A percentile compares a stretch with the other conserved stretches of the same genome.
These are phyloP conservation scores for Xylaria longipes DNA, from an alignment of 495 filamentous ascomycete genomes.

Conservation along the genomic window DNA sequence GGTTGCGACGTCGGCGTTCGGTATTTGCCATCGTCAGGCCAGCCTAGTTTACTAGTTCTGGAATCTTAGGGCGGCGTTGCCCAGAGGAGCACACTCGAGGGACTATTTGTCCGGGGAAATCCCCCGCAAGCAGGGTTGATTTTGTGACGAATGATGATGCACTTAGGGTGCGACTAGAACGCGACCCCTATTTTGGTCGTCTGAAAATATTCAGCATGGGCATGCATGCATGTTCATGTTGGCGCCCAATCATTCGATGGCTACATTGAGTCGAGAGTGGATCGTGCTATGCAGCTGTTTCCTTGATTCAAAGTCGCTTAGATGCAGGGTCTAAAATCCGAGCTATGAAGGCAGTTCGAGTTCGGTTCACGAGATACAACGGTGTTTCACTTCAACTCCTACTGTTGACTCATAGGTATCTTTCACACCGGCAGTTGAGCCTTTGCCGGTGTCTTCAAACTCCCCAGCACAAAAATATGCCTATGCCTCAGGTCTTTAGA, in stretches of 20 bases:
- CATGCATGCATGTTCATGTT: neutral
- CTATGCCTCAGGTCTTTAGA: neutral
- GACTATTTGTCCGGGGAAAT: slow-evolving; percentile 18
- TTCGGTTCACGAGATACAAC: neutral
- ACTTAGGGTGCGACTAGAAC: too few species aligned
- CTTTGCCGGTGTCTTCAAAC: neutral
- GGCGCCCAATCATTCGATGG: neutral
- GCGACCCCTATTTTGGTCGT: slow-evolving; percentile 12
- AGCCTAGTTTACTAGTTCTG: neutral
- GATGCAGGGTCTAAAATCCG: neutral
- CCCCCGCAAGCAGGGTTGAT: neutral
- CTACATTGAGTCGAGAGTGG: neutral
- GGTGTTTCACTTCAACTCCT: neutral
- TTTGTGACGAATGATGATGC: neutral
- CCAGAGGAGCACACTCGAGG: neutral
- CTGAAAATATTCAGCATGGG: neutral
- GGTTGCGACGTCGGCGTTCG: slow-evolving; percentile 9
- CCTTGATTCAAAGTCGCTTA: neutral
- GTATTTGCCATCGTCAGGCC: neutral
- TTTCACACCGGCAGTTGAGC: neutral
- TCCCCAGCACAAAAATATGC: neutral
- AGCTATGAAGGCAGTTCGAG: neutral
- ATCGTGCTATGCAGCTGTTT: neutral
- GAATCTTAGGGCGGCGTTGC: slow-evolving; percentile 22
- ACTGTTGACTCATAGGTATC: neutral